Percentiles rank a stretch among this genome's conserved stretches.
These are phyloP conservation scores for Kwoniella europaea DNA, from an alignment of 768 basidiomycete genomes.

Conservation along the genomic window DNA sequence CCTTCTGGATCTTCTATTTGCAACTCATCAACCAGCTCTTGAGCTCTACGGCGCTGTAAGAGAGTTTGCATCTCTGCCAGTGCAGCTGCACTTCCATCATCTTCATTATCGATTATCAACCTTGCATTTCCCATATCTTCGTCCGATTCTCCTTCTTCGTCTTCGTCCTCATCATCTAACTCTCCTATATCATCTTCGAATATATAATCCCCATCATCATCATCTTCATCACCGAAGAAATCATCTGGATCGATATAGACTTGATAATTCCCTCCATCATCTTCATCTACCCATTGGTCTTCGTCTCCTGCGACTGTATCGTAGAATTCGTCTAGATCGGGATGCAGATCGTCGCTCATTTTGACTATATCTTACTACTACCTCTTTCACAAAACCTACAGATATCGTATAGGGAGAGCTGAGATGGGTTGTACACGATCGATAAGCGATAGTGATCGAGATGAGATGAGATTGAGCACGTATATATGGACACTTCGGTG, in stretches of 20 bases:
- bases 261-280: constrained; percentile 29
- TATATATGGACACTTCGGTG: background rate
- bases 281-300: constrained; percentile 32
- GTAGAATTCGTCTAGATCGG: constrained; percentile 36
- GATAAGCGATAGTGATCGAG: background rate
- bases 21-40: background rate
- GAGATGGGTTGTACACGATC: background rate
- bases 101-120: constrained; percentile 14
- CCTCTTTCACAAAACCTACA: too few relatives aligned
- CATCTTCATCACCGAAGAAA: constrained; percentile 27
- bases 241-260: constrained; percentile 23
- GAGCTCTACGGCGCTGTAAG: background rate
- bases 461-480: too few relatives aligned
- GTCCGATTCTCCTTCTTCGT: constrained; percentile 25
- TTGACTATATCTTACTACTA: background rate
- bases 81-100: constrained; percentile 16
- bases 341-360: constrained; percentile 31
- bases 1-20: background rate
- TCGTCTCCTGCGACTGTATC: constrained; percentile 25
- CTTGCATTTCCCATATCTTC: constrained; percentile 25
- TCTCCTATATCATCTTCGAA: constrained; percentile 32
- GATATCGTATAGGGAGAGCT: too few relatives aligned
- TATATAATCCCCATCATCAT: constrained; percentile 33
- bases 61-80: constrained; percentile 27
- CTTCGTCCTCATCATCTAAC: constrained; percentile 31